phyloP scores from a whole-genome alignment of 208 protist species.

The Acanthamoeba healyi region DNA sequence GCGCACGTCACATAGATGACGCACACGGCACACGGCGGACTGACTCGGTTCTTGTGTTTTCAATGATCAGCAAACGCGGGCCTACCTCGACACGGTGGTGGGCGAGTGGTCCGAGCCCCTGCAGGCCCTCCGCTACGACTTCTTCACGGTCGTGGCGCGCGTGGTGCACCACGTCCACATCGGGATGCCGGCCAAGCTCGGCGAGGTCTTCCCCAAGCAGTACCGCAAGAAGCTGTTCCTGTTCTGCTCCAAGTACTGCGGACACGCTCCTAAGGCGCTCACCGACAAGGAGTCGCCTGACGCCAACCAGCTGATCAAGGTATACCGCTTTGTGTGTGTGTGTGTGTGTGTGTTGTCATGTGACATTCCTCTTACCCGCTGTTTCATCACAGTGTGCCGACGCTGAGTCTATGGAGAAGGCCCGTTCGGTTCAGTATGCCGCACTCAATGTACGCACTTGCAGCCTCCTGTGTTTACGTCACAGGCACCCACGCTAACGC shows the following conservation, averaged over 20 bases:
- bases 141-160: not conserved
- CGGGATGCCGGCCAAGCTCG: conserved; percentile 26
- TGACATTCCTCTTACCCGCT: no score
- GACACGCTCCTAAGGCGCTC: conserved; percentile 7
- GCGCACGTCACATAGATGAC: no score
- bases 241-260: conserved; percentile 68
- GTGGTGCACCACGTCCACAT: not conserved
- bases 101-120: conserved; percentile 42
- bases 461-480: not conserved
- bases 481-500: not conserved
- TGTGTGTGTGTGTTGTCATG: no score
- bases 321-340: no score
- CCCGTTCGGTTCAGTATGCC: conserved; percentile 41
- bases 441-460: conserved; percentile 16
- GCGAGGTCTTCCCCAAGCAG: conserved; percentile 50
- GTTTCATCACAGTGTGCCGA: not conserved
- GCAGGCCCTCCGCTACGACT: conserved; percentile 46
- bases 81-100: conserved; percentile 46
- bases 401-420: conserved; percentile 19
- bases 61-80: conserved; percentile 28
- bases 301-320: conserved; percentile 35
- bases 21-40: no score
- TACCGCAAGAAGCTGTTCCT: conserved; percentile 61
- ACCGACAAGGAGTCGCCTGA: conserved; percentile 31
- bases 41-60: no score